Evolutionary conservation across 768 basidiomycete species (phyloP), one percentile per base, ranked within the genome.

Genomic region (Epithele typhae): DNA sequence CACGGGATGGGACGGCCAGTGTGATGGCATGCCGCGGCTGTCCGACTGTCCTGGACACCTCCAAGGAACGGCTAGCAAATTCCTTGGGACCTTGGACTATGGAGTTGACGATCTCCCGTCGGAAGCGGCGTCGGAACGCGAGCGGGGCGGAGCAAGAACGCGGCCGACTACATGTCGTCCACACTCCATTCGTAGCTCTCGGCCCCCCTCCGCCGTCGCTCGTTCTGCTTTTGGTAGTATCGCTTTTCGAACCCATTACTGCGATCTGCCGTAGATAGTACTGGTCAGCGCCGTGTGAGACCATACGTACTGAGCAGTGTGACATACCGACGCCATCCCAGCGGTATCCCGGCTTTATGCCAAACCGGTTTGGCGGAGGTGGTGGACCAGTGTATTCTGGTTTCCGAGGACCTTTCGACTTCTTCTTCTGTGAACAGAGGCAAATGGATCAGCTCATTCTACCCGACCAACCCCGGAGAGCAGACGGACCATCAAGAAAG

Each of bases 301-400:
- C 4, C 25, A 39, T 12, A 9, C 5, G n/a, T n/a, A 12, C n/a
- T 3, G 5, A 19, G 21, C 7, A n/a, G n/a, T 12, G 33, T n/a
- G 44, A 72, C 77, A 54, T 52, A 92, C 94, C 94, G 53, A 98
- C 96, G 23, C 96, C 96, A 63, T 99, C 96, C 96, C 96, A 99
- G 61, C 95, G 76, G 64, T 93, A 92, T 0, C 96, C 96, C 21
- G 96, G 96, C 53, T 79, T 86, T 53, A 99, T 97, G 19, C 87
- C 86, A 64, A 95, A 98, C 6, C 96, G 82, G 68, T 99, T 98
- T 7, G 95, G 94, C 12, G 92, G 86, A 1, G 91, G 90, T 0
- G 85, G 79, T 0, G 94, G 91, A 11, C 94, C 93, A 15, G 66
- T 72, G 64, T 97, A 97, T 63, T 85, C 82, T 8, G 95, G 96